Evolutionary conservation across 495 filamentous ascomycete species (phyloP).

Genomic region (Tuber microsphaerosporum): DNA sequence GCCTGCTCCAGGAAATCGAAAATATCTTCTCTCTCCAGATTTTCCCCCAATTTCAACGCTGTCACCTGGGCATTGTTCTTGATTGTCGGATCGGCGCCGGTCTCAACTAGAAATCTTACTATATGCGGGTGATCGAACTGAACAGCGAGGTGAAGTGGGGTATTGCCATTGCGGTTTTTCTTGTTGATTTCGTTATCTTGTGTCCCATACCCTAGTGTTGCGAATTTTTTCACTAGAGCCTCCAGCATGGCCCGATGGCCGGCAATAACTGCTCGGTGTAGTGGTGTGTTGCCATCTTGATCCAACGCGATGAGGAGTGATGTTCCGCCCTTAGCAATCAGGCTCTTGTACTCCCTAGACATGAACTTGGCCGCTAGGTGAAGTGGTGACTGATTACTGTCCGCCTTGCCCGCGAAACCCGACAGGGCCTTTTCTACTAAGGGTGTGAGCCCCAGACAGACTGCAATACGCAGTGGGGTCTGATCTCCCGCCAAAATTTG

Average conservation of each 20-base stretch:
- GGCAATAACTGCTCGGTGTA: not conserved
- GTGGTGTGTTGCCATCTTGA: not conserved
- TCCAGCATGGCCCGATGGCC: not conserved
- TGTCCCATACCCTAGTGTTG: not conserved
- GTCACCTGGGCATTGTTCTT: slow-evolving; percentile 7
- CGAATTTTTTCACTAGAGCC: not conserved
- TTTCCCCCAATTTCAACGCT: slow-evolving; percentile 56
- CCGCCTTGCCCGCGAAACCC: too few relatives aligned
- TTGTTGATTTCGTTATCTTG: not conserved
- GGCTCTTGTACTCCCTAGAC: not conserved
- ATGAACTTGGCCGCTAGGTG: not conserved
- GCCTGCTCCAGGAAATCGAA: slow-evolving; percentile 43
- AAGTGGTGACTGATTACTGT: not conserved
- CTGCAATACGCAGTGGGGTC: not conserved
- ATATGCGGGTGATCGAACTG: not conserved
- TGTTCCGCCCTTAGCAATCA: not conserved
- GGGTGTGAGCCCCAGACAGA: not conserved
- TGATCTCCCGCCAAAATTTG: not conserved
- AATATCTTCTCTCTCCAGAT: slow-evolving; percentile 61
- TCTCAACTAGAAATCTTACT: not conserved
- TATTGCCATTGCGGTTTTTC: not conserved
- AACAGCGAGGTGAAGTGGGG: not conserved
- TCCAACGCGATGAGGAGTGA: not conserved
- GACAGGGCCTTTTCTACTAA: not conserved
- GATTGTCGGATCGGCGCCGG: not conserved